phyloP scores from a whole-genome alignment of 345 rosid genomes.

The Salix koriyanagi region DNA sequence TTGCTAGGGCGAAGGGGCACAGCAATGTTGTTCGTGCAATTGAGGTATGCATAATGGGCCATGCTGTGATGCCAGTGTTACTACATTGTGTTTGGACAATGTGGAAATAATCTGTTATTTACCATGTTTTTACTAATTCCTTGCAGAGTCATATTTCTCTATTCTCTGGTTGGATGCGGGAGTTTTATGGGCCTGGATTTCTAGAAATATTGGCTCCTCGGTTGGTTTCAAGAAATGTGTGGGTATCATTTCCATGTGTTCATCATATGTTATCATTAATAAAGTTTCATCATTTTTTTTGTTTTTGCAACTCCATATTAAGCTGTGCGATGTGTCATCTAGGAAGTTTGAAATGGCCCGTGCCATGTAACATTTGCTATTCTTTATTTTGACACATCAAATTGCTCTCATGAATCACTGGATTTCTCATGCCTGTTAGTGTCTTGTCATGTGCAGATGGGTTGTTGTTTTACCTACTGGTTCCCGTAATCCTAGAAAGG shows the following conservation, averaged over 20 bases:
- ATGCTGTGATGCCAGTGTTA: not conserved
- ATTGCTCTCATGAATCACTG: not conserved
- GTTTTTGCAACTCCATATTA: not conserved
- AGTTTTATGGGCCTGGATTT: slow-evolving; percentile 77
- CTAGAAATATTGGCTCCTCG: slow-evolving; percentile 82
- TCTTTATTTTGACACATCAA: not conserved
- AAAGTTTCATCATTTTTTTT: not conserved
- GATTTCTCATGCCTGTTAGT: slow-evolving; percentile 6
- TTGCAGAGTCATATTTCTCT: slow-evolving; percentile 69
- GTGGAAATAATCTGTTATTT: not conserved
- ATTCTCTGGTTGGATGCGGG: slow-evolving; percentile 95
- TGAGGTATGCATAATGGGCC: slow-evolving; percentile 50
- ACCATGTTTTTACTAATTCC: not conserved
- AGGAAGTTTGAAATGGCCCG: not conserved
- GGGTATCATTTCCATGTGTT: slow-evolving; percentile 30
- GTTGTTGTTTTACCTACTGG: slow-evolving; percentile 82
- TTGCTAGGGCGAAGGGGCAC: slow-evolving; percentile 79
- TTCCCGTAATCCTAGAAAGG: slow-evolving; percentile 56
- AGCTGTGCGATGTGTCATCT: not conserved
- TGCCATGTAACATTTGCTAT: not conserved
- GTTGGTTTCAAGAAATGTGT: slow-evolving; percentile 84
- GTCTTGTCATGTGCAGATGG: slow-evolving; percentile 56
- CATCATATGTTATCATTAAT: not conserved
- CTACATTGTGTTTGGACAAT: not conserved
- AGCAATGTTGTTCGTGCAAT: slow-evolving; percentile 70